Percentiles rank a stretch among this genome's conserved stretches.
These are phyloP conservation scores for Sodiomyces alkalinus DNA, from an alignment of 2,329 filamentous ascomycete genomes.

Conservation along the genomic window DNA sequence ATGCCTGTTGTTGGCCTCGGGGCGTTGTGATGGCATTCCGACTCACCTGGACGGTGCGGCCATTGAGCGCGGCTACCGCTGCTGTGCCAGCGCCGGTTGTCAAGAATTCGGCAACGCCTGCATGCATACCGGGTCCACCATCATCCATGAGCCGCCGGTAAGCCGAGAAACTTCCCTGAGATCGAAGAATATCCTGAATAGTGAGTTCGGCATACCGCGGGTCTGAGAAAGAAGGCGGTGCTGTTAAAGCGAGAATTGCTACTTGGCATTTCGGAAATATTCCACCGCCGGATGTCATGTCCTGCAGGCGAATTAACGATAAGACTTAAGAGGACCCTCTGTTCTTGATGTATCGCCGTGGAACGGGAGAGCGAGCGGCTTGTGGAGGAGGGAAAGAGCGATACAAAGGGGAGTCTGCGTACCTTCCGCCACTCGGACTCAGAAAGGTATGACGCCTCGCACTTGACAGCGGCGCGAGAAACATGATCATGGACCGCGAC, in stretches of 20 bases:
- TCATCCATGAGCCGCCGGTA: conserved; percentile 1
- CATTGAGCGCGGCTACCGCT: conserved; percentile 3
- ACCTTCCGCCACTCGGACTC: conserved; percentile 28
- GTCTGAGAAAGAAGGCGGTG: conserved; percentile 1
- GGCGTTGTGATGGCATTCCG: neutral
- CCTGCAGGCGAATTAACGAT: too few species aligned
- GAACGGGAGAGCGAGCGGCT: neutral
- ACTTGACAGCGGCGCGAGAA: conserved; percentile 25
- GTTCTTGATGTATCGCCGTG: conserved; percentile 3
- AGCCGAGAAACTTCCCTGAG: conserved; percentile 3
- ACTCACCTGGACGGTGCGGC: conserved; percentile 4
- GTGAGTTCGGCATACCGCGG: conserved; percentile 1
- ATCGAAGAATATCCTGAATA: conserved; percentile 4
- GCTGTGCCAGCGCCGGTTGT: conserved; percentile 1
- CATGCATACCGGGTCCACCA: conserved; percentile 2
- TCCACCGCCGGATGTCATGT: too few species aligned
- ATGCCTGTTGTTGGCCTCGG: too few species aligned
- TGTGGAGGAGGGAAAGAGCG: neutral
- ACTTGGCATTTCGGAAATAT: too few species aligned
- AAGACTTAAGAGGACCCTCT: conserved; percentile 1
- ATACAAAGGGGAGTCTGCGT: conserved; percentile 1
- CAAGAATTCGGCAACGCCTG: conserved; percentile 4
- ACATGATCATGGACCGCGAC: conserved; percentile 32
- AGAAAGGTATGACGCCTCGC: conserved; percentile 29
- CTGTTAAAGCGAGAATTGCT: conserved; percentile 2